Percentiles rank a stretch among this genome's conserved stretches.
phyloP scores from a whole-genome alignment of 2,329 filamentous ascomycete species.

The Verticillium tricorpus region DNA sequence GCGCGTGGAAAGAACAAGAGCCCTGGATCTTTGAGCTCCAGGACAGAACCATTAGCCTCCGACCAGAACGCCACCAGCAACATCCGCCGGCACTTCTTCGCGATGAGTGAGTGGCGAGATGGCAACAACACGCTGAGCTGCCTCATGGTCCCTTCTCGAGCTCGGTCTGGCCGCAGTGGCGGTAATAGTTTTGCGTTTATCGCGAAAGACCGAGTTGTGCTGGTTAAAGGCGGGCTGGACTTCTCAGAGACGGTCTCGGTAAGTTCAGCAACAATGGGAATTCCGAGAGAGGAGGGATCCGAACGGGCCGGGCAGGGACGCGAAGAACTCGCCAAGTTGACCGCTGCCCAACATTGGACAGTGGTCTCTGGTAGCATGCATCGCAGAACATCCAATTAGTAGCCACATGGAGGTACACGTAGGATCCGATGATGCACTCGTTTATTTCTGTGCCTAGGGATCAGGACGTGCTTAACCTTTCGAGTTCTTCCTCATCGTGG shows the following conservation, averaged over 20 bases:
- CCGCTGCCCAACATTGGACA: not conserved
- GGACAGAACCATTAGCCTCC: not conserved
- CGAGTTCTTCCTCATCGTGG: too few species aligned
- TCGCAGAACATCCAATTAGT: slow-evolving; percentile 1
- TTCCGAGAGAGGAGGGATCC: not conserved
- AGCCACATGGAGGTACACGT: not conserved
- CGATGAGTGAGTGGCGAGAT: slow-evolving; percentile 13
- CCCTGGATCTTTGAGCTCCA: not conserved
- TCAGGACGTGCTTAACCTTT: not conserved
- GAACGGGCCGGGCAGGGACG: not conserved
- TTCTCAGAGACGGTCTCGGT: not conserved
- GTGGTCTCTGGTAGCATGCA: slow-evolving; percentile 3
- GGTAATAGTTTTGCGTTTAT: not conserved
- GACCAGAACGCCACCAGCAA: not conserved
- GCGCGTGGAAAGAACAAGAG: not conserved
- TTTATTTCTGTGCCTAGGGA: not conserved
- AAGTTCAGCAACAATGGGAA: not conserved
- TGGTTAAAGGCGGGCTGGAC: slow-evolving; percentile 1
- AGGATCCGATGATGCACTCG: not conserved
- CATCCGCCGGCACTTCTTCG: slow-evolving; percentile 15
- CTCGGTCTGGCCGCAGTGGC: not conserved
- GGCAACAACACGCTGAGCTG: not conserved
- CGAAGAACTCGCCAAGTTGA: not conserved
- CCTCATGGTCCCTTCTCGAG: not conserved
- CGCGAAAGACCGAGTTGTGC: not conserved